Evolutionary conservation across 352 stramenopile species (phyloP), one percentile per base, ranked within the genome.

Genomic region (Pythium plurisporium): DNA sequence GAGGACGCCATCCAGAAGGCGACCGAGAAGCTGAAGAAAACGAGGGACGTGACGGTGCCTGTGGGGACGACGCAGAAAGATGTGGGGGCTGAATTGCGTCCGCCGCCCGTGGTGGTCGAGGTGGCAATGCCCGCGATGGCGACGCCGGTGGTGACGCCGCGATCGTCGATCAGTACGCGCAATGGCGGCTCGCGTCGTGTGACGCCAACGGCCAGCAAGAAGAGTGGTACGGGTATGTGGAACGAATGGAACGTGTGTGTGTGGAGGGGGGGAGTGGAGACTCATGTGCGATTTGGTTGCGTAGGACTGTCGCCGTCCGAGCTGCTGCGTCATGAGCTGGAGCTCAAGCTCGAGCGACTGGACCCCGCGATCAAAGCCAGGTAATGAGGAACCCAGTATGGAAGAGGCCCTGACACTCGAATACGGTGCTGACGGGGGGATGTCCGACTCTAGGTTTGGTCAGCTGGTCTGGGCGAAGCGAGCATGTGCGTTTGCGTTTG

Each of bases 381-480:
- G 55, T 55, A 15, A 15, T 38, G 33, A 38, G 9, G 15, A 47
- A n/a, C 36, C 15, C 3, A 22, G 5, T 22, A 14, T 44, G 17
- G 25, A 29, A 23, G 26, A 3, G 20, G 10, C 43, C 15, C 3
- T 43, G 31, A 54, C 12, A 12, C 14, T 42, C 25, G 10, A 22
- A 31, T 31, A 19, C n/a, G n/a, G n/a, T n/a, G n/a, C n/a, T n/a
- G n/a, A n/a, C n/a, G n/a, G n/a, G n/a, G n/a, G n/a, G n/a, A n/a
- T n/a, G n/a, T n/a, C n/a, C n/a, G 20, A 5, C 3, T 30, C 2
- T 62, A 55, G 44, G 34, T 63, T 50, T 51, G 55, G 45, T 41
- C 5, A 63, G 17, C 36, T 63, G 34, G 46, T 56, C 3, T 55
- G 45, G 55, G 55, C 46, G 17, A 48, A 29, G 38, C 37, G 45